Evolutionary conservation across 805 yeast species (phyloP).

Genomic region (Grigorovia transvaalensis): DNA sequence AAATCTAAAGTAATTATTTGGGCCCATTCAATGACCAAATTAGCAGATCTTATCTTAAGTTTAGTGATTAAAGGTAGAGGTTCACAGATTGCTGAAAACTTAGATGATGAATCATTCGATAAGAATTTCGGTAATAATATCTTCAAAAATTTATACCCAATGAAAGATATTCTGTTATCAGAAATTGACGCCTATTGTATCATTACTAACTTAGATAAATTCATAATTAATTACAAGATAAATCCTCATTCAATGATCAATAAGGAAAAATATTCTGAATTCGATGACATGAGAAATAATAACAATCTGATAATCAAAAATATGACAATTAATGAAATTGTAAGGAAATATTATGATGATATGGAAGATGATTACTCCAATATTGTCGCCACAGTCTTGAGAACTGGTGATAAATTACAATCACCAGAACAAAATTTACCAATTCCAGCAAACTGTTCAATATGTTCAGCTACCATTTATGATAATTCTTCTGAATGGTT

Average conservation of each 20-base stretch:
- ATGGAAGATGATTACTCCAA: conserved; percentile 77
- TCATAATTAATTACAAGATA: conserved; percentile 17
- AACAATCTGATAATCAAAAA: conserved; percentile 35
- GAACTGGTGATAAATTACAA: conserved; percentile 71
- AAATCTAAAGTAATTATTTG: conserved; percentile 41
- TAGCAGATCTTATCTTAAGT: conserved; percentile 73
- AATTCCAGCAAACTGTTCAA: conserved; percentile 32
- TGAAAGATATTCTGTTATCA: conserved; percentile 60
- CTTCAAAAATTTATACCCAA: conserved; percentile 51
- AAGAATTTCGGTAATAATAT: conserved; percentile 20
- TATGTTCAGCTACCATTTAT: conserved; percentile 48
- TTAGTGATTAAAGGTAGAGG: conserved; percentile 85
- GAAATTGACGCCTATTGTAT: conserved; percentile 51
- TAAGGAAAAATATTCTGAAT: conserved; percentile 20
- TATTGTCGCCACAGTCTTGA: conserved; percentile 83
- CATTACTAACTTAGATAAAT: conserved; percentile 28
- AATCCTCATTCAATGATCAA: conserved; percentile 15
- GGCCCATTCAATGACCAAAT: conserved; percentile 72
- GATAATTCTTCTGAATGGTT: conserved; percentile 59
- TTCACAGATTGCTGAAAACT: conserved; percentile 41
- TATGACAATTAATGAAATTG: conserved; percentile 74
- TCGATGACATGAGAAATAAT: conserved; percentile 23
- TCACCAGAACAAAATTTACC: conserved; percentile 29
- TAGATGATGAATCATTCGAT: conserved; percentile 33
- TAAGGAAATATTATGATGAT: conserved; percentile 56